Evolutionary conservation across 106 monocot species (phyloP), one percentile per base, ranked within the genome.

Genomic region (Dioscorea dumetorum): DNA sequence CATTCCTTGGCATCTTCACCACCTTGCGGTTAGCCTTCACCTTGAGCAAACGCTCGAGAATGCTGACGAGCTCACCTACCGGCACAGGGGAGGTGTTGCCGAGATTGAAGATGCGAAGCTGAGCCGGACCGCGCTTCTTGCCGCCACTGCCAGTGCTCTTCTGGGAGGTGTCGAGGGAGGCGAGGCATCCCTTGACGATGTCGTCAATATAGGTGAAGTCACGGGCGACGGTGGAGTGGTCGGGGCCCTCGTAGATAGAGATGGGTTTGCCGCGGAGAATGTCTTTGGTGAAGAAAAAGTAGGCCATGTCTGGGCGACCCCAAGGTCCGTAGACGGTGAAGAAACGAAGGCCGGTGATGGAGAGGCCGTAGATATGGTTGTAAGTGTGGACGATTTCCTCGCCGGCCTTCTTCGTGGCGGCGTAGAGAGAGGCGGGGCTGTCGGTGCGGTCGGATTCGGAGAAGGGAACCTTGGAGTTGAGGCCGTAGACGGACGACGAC

Each of bases 281-380:
- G 61, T 71, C 71, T 1, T 35, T 31, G 33, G 79, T 73, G 79
- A 79, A 79, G 61, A 67, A 73, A 69, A 79, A 79, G 73, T 79
- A 79, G 57, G 79, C 79, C 79, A 79, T 79, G 79, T 79, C 79
- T 19, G 79, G 79, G n/a, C 79, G 72, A 20, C 79, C 79, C 73
- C 73, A 69, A 3, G 79, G 79, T 34, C 79, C 79, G 61, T 79
- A 79, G 57, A 79, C 79, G 28, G 79, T 79, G 73, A 79, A 79
- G 68, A 79, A 79, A 22, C 79, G 73, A 48, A 79, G 73, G 22
- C 73, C 79, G 19, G 79, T 79, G 72, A 79, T 68, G 12, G 79
- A 73, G 62, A 79, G 79, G 68, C 79, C 79, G 68, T 79, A 73
- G 69, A 79, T 79, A 61, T 79, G 79, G 68, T 79, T 79, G 68